These are phyloP conservation scores for Annulohypoxylon nitens DNA, from an alignment of 495 filamentous ascomycete genomes.

Conservation along the genomic window DNA sequence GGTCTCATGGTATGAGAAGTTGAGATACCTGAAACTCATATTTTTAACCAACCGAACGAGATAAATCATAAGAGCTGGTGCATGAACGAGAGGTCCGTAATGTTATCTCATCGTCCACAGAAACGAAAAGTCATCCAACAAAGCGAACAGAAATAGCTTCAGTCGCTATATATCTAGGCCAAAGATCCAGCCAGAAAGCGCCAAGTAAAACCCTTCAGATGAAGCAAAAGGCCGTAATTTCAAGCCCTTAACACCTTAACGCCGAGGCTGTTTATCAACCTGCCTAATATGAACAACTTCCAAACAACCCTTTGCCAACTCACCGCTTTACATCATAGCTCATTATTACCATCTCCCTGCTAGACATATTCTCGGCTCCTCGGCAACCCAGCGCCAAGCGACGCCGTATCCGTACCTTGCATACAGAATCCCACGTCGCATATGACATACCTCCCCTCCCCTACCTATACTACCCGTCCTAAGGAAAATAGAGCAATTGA, in stretches of 20 bases:
- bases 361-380: not conserved
- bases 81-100: not conserved
- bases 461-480: too few species aligned
- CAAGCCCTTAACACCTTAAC: not conserved
- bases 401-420: not conserved
- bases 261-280: not conserved
- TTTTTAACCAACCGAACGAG: not conserved
- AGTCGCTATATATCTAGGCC: not conserved
- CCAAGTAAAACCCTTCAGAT: not conserved
- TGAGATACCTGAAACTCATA: too few species aligned
- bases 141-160: not conserved
- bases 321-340: not conserved
- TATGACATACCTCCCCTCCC: not conserved
- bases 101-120: not conserved
- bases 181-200: not conserved
- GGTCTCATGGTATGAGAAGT: too few species aligned
- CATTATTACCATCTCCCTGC: not conserved
- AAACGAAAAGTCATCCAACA: not conserved
- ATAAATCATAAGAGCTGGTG: not conserved
- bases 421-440: not conserved
- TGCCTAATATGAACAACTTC: not conserved
- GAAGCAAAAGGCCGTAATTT: not conserved
- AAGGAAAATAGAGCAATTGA: not conserved
- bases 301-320: not conserved
- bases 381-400: conserved; percentile 2